These are phyloP conservation scores for Phytophthora megakarya DNA, from an alignment of 352 stramenopile species.

Conservation along the genomic window DNA sequence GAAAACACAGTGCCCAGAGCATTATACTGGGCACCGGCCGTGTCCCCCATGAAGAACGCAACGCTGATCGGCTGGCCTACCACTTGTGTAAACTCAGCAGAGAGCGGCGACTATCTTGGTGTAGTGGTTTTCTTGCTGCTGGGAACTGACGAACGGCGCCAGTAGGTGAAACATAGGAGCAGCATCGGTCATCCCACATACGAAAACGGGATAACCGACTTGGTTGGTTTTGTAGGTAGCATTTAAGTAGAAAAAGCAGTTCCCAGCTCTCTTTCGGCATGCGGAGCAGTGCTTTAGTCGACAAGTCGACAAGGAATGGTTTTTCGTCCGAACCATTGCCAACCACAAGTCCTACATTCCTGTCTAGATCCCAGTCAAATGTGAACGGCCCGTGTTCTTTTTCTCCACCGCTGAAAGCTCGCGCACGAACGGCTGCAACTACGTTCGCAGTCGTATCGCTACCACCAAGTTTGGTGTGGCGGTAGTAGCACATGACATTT, in stretches of 20 bases:
- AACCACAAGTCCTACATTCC: background rate
- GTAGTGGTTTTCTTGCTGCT: background rate
- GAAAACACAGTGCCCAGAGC: background rate
- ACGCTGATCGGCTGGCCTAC: constrained; percentile 1
- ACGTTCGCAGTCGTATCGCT: background rate
- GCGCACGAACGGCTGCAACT: background rate
- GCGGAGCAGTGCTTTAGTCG: background rate
- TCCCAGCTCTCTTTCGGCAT: background rate
- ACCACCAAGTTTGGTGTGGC: background rate
- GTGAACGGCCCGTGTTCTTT: background rate
- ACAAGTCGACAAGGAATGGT: constrained; percentile 2
- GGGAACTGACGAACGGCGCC: constrained; percentile 12
- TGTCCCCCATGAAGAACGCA: constrained; percentile 21
- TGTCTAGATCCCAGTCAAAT: constrained; percentile 4
- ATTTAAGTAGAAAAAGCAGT: constrained; percentile 18
- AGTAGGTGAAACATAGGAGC: constrained; percentile 18
- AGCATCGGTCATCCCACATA: constrained; percentile 19
- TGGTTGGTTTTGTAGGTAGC: constrained; percentile 30
- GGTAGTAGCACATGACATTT: constrained; percentile 2
- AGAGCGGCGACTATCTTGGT: background rate
- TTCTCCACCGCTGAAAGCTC: background rate
- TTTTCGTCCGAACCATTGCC: constrained; percentile 6
- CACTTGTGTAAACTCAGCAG: background rate
- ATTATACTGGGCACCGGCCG: constrained; percentile 16
- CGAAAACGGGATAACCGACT: constrained; percentile 7